Conservation (phyloP, 2,329 filamentous ascomycete species). For the Cladosporium sp. region DNA sequence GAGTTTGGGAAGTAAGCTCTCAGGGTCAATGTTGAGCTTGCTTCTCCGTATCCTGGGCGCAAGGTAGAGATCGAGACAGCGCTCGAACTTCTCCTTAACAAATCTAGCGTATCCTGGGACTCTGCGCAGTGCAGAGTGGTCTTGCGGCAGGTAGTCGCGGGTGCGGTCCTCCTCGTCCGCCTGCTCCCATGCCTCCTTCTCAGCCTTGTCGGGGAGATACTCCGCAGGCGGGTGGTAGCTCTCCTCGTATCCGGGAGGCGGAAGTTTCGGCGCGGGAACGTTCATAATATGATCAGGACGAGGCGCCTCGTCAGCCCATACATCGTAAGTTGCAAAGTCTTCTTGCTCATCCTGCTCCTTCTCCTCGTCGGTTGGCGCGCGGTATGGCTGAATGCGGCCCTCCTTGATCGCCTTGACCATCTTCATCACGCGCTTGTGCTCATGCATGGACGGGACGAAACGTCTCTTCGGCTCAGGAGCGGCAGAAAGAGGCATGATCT, state of each 20-base stretch:
- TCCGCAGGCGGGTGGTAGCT: slow-evolving; percentile 95
- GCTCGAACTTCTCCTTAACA: slow-evolving; percentile 92
- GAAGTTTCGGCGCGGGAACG: slow-evolving; percentile 86
- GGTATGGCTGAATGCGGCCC: slow-evolving; percentile 88
- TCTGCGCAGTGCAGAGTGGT: slow-evolving; percentile 78
- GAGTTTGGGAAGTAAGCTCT: slow-evolving; percentile 85
- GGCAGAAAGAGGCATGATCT: slow-evolving; percentile 90
- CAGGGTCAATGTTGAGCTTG: slow-evolving; percentile 93
- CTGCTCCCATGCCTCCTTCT: slow-evolving; percentile 79
- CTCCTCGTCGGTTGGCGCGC: slow-evolving; percentile 62
- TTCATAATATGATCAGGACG: slow-evolving; percentile 86
- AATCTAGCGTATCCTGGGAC: slow-evolving; percentile 88
- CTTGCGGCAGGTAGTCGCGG: slow-evolving; percentile 78
- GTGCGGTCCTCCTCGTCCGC: slow-evolving; percentile 86
- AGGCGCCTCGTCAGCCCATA: slow-evolving; percentile 90
- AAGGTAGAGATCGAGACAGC: slow-evolving; percentile 91
- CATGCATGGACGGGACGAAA: slow-evolving; percentile 94
- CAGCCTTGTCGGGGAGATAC: slow-evolving; percentile 81
- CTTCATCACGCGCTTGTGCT: slow-evolving; percentile 94
- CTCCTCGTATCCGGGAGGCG: slow-evolving; percentile 89
- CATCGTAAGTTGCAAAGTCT: slow-evolving; percentile 71
- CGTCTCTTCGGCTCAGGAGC: slow-evolving; percentile 94
- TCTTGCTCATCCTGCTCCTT: slow-evolving; percentile 58
- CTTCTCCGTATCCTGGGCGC: slow-evolving; percentile 88
- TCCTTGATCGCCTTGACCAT: slow-evolving; percentile 93